Evolutionary conservation across 177 flowering plant species (phyloP).

Genomic region (Vitis hybrid): DNA sequence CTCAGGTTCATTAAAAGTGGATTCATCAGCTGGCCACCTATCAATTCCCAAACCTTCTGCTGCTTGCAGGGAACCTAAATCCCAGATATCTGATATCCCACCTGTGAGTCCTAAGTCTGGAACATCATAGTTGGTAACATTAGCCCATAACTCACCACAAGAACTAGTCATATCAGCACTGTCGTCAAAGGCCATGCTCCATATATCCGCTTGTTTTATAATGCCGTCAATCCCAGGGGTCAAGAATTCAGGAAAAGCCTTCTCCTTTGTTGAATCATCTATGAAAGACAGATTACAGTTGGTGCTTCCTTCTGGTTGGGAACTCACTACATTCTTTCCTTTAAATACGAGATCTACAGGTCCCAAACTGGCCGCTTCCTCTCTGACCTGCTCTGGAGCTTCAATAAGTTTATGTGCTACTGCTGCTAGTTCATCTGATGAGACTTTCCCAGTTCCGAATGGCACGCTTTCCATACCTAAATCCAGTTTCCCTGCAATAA

Average conservation of each 20-base stretch:
- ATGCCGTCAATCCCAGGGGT: slow-evolving; percentile 37
- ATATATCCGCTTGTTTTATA: slow-evolving; percentile 43
- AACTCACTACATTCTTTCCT: slow-evolving; percentile 39
- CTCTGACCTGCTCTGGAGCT: slow-evolving; percentile 24
- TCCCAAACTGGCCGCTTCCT: slow-evolving; percentile 22
- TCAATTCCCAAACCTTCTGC: slow-evolving; percentile 46
- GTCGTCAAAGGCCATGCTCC: slow-evolving; percentile 52
- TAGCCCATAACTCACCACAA: slow-evolving; percentile 49
- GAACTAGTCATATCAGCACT: slow-evolving; percentile 36
- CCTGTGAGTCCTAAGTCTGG: slow-evolving; percentile 38
- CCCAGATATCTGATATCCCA: slow-evolving; percentile 54
- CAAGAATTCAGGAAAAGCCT: slow-evolving; percentile 30
- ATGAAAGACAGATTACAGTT: slow-evolving; percentile 49
- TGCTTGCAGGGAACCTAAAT: slow-evolving; percentile 39
- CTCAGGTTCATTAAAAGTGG: slow-evolving; percentile 33
- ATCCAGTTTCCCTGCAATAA: slow-evolving; percentile 28
- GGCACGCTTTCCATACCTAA: slow-evolving; percentile 24
- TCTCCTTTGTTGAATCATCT: slow-evolving; percentile 40
- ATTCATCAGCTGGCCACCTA: slow-evolving; percentile 40
- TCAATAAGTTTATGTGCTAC: slow-evolving; percentile 20
- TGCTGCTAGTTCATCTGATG: slow-evolving; percentile 15
- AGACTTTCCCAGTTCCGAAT: slow-evolving; percentile 21
- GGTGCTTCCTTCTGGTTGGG: slow-evolving; percentile 17
- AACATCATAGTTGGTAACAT: slow-evolving; percentile 29
- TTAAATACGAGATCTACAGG: slow-evolving; percentile 25